phyloP scores from a whole-genome alignment of 805 yeast species.

The Ogataea glucozyma region DNA sequence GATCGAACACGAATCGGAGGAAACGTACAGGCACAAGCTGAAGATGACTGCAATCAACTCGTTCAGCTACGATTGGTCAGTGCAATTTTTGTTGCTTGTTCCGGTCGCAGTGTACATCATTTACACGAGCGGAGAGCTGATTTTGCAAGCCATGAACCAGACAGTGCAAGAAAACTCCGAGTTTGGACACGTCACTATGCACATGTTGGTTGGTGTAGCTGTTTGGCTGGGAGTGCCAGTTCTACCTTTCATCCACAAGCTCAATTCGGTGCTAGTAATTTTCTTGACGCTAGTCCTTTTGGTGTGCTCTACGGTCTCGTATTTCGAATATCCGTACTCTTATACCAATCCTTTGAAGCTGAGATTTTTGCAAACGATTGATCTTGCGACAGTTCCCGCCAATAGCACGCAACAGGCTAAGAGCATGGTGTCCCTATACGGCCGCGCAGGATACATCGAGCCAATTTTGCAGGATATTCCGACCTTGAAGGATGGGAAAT shows the following conservation, averaged over 20 bases:
- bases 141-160: slow-evolving; percentile 66
- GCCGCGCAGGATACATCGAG: slow-evolving; percentile 50
- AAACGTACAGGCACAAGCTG: slow-evolving; percentile 27
- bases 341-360: slow-evolving; percentile 66
- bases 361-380: slow-evolving; percentile 63
- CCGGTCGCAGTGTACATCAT: slow-evolving; percentile 61
- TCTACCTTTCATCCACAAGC: slow-evolving; percentile 68
- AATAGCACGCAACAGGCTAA: slow-evolving; percentile 10
- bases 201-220: slow-evolving; percentile 37
- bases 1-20: slow-evolving; percentile 32
- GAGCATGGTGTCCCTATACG: slow-evolving; percentile 48
- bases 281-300: slow-evolving; percentile 41
- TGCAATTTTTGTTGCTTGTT: slow-evolving; percentile 68
- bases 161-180: slow-evolving; percentile 65
- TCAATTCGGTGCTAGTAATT: slow-evolving; percentile 55
- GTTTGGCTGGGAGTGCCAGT: slow-evolving; percentile 49
- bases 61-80: slow-evolving; percentile 75
- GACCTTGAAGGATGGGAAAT: slow-evolving; percentile 45
- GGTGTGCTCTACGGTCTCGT: slow-evolving; percentile 40
- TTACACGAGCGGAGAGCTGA: slow-evolving; percentile 54
- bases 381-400: slow-evolving; percentile 38
- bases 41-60: slow-evolving; percentile 40
- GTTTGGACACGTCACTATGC: slow-evolving; percentile 43
- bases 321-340: slow-evolving; percentile 59
- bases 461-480: slow-evolving; percentile 63